These are phyloP conservation scores for Paecilomyces fulvus DNA, from an alignment of 2,329 filamentous ascomycete species.

Conservation along the genomic window DNA sequence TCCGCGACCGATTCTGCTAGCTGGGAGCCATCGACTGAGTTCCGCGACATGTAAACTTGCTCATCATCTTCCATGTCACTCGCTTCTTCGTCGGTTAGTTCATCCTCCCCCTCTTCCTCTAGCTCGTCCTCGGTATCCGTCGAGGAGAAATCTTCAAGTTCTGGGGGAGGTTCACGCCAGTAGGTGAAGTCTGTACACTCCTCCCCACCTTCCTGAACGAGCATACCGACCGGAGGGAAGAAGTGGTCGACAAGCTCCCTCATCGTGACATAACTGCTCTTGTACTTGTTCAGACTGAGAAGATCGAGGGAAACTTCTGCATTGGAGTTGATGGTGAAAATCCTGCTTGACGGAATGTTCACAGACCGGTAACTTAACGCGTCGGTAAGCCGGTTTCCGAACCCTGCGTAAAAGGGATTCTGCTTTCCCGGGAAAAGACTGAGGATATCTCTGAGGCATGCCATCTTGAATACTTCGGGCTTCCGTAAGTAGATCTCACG, in stretches of 20 bases:
- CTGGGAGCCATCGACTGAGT: conserved; percentile 37
- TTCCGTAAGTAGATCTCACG: conserved; percentile 92
- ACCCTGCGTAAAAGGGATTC: conserved; percentile 91
- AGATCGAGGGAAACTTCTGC: conserved; percentile 90
- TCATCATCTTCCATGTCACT: conserved; percentile 43
- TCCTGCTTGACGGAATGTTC: conserved; percentile 85
- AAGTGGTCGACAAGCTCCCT: conserved; percentile 96
- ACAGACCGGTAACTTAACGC: conserved; percentile 93
- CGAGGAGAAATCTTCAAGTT: conserved; percentile 80
- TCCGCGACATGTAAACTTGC: conserved; percentile 34
- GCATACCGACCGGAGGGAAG: conserved; percentile 81
- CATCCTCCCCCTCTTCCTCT: conserved; percentile 43
- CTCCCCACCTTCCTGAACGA: conserved; percentile 83
- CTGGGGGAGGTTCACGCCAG: conserved; percentile 79
- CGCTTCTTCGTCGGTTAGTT: conserved; percentile 44
- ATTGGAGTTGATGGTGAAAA: conserved; percentile 98
- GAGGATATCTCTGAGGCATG: conserved; percentile 87
- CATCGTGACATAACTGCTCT: conserved; percentile 95
- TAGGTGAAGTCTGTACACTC: conserved; percentile 96
- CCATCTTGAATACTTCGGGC: conserved; percentile 99
- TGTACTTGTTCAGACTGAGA: conserved; percentile 84
- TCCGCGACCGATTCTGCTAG: conserved; percentile 24
- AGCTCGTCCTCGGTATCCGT: conserved; percentile 57
- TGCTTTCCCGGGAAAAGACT: conserved; percentile 69
- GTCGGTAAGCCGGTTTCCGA: conserved; percentile 92